phyloP scores from a whole-genome alignment of 345 rosid species.

The Eucalyptus polybractea region DNA sequence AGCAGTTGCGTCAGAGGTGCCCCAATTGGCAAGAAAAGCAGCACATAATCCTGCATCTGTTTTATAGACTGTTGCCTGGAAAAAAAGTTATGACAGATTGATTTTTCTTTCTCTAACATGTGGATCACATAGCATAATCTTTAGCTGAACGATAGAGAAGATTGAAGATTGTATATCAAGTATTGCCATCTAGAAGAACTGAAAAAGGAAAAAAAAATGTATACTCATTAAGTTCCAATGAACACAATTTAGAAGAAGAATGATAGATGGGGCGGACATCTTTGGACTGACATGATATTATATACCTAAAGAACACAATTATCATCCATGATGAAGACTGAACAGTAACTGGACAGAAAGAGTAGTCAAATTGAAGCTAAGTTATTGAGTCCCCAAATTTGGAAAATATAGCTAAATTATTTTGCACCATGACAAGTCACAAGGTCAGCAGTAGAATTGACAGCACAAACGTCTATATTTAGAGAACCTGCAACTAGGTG shows the following conservation, averaged over 20 bases:
- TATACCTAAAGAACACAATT: not conserved
- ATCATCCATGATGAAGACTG: not conserved
- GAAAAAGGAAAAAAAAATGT: not conserved
- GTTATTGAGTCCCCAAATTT: not conserved
- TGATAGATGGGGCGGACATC: not conserved
- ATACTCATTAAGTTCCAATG: not conserved
- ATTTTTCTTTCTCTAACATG: not conserved
- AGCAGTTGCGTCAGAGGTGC: conserved; percentile 49
- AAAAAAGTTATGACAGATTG: not conserved
- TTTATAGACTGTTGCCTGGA: conserved; percentile 72
- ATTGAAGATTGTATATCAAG: not conserved
- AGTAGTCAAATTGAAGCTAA: not conserved
- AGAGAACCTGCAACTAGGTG: not conserved
- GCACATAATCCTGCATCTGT: conserved; percentile 58
- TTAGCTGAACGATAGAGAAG: not conserved
- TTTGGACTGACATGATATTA: not conserved
- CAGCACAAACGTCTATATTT: not conserved
- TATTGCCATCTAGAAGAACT: not conserved
- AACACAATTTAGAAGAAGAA: not conserved
- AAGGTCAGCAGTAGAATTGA: not conserved
- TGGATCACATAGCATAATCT: not conserved
- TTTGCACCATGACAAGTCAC: not conserved
- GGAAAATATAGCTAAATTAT: not conserved
- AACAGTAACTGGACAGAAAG: not conserved
- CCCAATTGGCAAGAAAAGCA: conserved; percentile 80